These are phyloP conservation scores for Apodospora peruviana DNA, from an alignment of 495 filamentous ascomycete species.

Conservation along the genomic window DNA sequence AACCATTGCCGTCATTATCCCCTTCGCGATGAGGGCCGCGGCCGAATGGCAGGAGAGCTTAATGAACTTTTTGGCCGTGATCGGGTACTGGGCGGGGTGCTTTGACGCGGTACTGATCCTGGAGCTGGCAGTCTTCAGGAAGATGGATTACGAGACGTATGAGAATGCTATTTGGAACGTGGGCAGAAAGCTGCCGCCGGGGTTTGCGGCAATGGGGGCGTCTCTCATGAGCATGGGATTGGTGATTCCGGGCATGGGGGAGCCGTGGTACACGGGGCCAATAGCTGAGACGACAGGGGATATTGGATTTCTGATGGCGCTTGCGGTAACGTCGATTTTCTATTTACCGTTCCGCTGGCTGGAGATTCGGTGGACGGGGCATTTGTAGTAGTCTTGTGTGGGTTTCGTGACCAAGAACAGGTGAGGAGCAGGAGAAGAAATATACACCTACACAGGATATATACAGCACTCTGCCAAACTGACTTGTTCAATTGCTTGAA, in stretches of 20 bases:
- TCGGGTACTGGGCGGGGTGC: slow-evolving; percentile 50
- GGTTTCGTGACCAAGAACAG: neutral
- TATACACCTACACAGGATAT: too few relatives aligned
- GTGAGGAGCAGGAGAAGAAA: too few relatives aligned
- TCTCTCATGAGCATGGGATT: slow-evolving; percentile 31
- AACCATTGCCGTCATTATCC: slow-evolving; percentile 42
- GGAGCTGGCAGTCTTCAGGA: slow-evolving; percentile 43
- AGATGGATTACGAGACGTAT: slow-evolving; percentile 31
- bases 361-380: slow-evolving; percentile 27
- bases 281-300: slow-evolving; percentile 47
- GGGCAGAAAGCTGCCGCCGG: slow-evolving; percentile 37
- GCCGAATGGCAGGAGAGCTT: slow-evolving; percentile 43
- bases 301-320: slow-evolving; percentile 49
- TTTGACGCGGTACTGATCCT: slow-evolving; percentile 42
- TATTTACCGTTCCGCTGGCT: slow-evolving; percentile 38
- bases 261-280: slow-evolving; percentile 48
- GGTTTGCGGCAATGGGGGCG: slow-evolving; percentile 36
- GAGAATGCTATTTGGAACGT: slow-evolving; percentile 44
- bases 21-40: slow-evolving; percentile 42
- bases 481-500: too few relatives aligned
- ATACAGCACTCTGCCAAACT: too few relatives aligned
- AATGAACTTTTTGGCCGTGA: slow-evolving; percentile 46
- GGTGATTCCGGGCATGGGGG: slow-evolving; percentile 46
- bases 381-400: slow-evolving; percentile 6
- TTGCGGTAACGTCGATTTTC: slow-evolving; percentile 39